A percentile compares a stretch with the other conserved stretches of the same genome.
Conservation (phyloP, 1,139 yeast species). For the Pichiaceae sp. region DNA sequence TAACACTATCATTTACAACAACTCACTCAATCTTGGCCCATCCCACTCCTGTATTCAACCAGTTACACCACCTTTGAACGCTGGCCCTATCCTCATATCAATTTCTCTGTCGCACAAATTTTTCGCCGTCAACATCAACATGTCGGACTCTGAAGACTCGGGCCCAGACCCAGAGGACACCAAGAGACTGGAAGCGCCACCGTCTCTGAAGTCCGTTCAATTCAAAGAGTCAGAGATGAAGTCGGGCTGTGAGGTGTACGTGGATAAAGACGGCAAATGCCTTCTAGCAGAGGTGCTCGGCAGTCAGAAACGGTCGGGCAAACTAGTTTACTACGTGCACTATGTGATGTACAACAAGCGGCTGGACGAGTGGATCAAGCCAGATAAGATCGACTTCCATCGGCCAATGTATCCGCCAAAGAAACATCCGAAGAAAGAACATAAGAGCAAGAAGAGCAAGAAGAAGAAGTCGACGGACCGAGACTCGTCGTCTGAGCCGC, state of each 20-base stretch:
- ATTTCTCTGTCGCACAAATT: not conserved
- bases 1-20: too few relatives aligned
- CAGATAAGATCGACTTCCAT: slow-evolving; percentile 60
- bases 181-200: slow-evolving; percentile 21
- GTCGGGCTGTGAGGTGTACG: slow-evolving; percentile 76
- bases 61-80: not conserved
- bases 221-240: slow-evolving; percentile 40
- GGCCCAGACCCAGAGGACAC: slow-evolving; percentile 20
- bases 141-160: slow-evolving; percentile 21
- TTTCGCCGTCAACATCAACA: slow-evolving; percentile 1
- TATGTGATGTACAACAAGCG: slow-evolving; percentile 90
- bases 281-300: slow-evolving; percentile 83
- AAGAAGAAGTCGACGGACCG: slow-evolving; percentile 12
- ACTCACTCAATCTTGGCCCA: too few relatives aligned
- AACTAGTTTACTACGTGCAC: slow-evolving; percentile 82
- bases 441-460: slow-evolving; percentile 37
- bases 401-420: slow-evolving; percentile 67
- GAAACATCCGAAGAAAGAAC: slow-evolving; percentile 33
- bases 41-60: not conserved
- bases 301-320: slow-evolving; percentile 65
- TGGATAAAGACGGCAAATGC: slow-evolving; percentile 69
- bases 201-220: slow-evolving; percentile 15
- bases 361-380: slow-evolving; percentile 87
- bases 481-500: not conserved
- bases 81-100: not conserved